Evolutionary conservation across 2,329 filamentous ascomycete species (phyloP), one percentile per base, ranked within the genome.

Genomic region (Plenodomus lindquistii): DNA sequence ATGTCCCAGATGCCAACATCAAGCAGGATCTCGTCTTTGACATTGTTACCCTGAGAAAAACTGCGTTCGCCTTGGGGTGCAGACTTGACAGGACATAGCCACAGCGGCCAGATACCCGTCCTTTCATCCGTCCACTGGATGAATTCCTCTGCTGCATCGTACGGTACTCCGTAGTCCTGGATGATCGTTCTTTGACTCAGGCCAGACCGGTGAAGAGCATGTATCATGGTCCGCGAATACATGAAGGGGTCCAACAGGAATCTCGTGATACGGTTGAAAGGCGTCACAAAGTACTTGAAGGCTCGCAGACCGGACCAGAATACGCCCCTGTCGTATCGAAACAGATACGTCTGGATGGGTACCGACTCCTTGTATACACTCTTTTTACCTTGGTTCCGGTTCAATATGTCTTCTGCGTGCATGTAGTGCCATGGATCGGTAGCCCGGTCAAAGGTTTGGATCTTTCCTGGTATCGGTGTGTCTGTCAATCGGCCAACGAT

Each of bases 1-100:
- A 85, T 88, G 9, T 89, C 90, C 90, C 91, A 96, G 29, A 95
- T 81, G n/a, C 82, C 81, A 27, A 85, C 72, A 71, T 75, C 58
- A 55, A 71, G 44, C 59, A 67, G 17, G 22, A 70, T 58, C 37
- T 67, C 50, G 43, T 66, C 59, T 39, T 66, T 59, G 43, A 66
- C 57, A 17, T 60, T 54, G 44, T 57, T 62, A 13, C 65, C 67
- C 36, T 65, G 62, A 1, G 65, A 68, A 43, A 70, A 69, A 42
- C 59, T 66, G 13, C 57, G 50, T 45, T 67, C 55, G 31, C 57
- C 54, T 6, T 39, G 22, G 1, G 66, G 61, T 8, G 55, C 55
- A 1, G 58, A 64, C 27, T 64, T 75, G 59, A 65, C 72, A 57
- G 83, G 83, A 61, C 83, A 85, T 1, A 85, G 72, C 82, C 83